Evolutionary conservation across 805 yeast species (phyloP), one percentile per base, ranked within the genome.

Genomic region (Schwanniomyces sp.): DNA sequence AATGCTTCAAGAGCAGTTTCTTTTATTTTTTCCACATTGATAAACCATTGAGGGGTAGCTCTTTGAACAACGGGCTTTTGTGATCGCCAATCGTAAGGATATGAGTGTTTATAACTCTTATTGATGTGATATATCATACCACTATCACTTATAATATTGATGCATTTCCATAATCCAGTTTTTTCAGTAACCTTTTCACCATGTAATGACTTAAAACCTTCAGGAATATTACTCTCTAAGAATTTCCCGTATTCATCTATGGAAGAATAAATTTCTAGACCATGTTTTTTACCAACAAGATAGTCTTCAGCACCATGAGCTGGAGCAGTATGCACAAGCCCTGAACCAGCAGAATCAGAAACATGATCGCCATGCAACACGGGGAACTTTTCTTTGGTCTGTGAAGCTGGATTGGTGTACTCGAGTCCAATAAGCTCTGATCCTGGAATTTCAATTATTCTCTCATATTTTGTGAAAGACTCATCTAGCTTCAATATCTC

Each of bases 281-380:
- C 74, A 51, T 85, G 67, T 18, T 72, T 65, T 48, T 78, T 64
- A 29, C 96, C 92, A 30, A 86, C 75, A 7, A 85, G 58, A 61
- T 88, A 91, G 70, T 94, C 99, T 55, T 94, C 99, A 57, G 84
- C 80, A 58, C 99, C 99, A 63, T 94, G 99, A 0, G 97, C 98
- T 1, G 99, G 98, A 0, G 99, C 98, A 17, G 90, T 87, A 62
- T 94, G 99, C 1, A 94, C 99, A 11, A 94, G 69, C 2, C 99
- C 99, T 0, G 99, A 89, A 64, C 99, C 99, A 0, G 94, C 82
- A 0, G 78, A 55, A 48, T 80, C 79, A 0, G 89, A 82, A 10
- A 95, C 98, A 64, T 91, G 96, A 45, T 78, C 81, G 5, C 94
- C 97, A 48, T 81, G 84, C 3, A 92, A 52, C 3, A 92, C 67